Evolutionary conservation across 202 grass and related monocot species (phyloP), one percentile per base, ranked within the genome.

Genomic region (Musa balbisiana): DNA sequence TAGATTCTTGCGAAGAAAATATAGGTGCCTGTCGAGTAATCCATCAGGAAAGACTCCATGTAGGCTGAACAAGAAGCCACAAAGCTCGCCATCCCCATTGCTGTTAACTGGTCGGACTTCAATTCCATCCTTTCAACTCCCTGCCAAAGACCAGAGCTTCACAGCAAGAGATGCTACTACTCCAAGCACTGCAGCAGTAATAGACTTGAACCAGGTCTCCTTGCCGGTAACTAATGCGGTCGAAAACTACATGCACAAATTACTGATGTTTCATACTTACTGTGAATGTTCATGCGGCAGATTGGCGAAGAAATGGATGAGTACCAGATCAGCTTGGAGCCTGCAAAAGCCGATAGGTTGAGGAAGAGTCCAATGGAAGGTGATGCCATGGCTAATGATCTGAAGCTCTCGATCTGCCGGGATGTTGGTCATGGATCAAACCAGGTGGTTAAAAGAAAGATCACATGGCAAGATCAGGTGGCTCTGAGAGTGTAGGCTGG

Each of bases 391-490:
- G 20, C 73, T 51, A 55, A 24, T 33, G 58, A 80, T 54, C 78
- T 80, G 17, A 80, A 64, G 49, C 49, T 71, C 50, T 79, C 84
- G 20, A 74, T 76, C 69, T 87, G 81, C 89, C 85, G 90, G 59
- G 78, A 89, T 79, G 70, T 84, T 51, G 83, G 79, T 9, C 80
- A 87, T 54, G 85, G 80, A 52, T 62, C 77, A 26, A 73, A 73
- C 70, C 86, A 77, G 76, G 82, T 89, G 52, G 83, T 74, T 76
- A 92, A 94, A 83, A 92, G 91, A 85, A 78, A 83, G 27, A 81
- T 82, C 23, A 22, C 88, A 76, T 98, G 91, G 91, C 84, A 92
- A 85, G 95, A 98, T 69, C 89, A 66, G 51, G 78, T 85, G 78
- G 83, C 77, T 0, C 83, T 94, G 51, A 81, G 86, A 76, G 77